Base-by-base conservation (phyloP, 2,329 filamentous ascomycete genomes). In the Aspergillus sojae region DNA sequence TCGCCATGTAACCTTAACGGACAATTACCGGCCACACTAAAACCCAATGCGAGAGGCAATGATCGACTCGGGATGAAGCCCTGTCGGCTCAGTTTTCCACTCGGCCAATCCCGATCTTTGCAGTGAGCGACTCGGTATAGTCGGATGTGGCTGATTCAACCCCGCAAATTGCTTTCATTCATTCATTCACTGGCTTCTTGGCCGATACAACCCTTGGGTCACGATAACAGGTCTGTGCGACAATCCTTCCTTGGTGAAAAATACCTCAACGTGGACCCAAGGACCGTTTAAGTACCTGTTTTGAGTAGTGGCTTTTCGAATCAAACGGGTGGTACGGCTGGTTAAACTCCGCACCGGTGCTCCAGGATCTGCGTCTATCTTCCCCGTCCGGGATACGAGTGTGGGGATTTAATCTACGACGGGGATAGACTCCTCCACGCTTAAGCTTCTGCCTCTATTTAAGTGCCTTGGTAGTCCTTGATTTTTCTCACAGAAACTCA, bases 341-440 rank as follows among this genome's bases (percentile, higher is more conserved):
- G 21, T 52, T 53, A 36, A 36, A 54, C 52, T 54, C 30, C 52
- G 52, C 52, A 32, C 52, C 26, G 32, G n/a, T 39, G 32, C 55
- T 23, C 21, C 43, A 54, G 67, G 62, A 72, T 67, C 62, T 52
- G 41, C 64, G 19, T 16, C 26, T 45, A 5, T 7, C 10, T 57
- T 66, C 26, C 63, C 56, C 21, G 52, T 63, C 48, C 60, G 43
- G 64, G 62, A 64, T 56, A 67, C 57, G 57, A 62, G 32, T 52
- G 56, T 57, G 62, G 60, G 61, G 58, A 36, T 43, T 39, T 9
- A 45, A 58, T 60, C 30, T 46, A 19, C 30, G 34, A 14, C 16
- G 14, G 2, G 19, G 21, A 26, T 26, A 16, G 23, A 26, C 23
- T n/a, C 39, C 23, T 19, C 39, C 14, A n/a, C 16, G 16, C 45